Percentiles rank a stretch among this genome's conserved stretches.
Evolutionary conservation across 768 basidiomycete genomes (phyloP).

Genomic region (Russula abietina): DNA sequence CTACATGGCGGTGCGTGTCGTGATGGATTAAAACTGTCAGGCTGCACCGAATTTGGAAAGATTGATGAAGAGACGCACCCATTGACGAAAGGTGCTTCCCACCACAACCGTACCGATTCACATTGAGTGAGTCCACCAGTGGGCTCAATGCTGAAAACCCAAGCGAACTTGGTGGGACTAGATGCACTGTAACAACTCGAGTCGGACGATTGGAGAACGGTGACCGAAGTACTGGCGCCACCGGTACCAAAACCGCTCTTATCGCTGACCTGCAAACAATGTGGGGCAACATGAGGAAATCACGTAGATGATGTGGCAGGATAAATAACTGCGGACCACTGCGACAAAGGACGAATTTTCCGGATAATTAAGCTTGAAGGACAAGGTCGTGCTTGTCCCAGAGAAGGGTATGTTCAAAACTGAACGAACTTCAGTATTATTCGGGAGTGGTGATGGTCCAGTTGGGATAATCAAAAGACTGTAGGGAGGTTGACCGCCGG

Average conservation of each 20-base stretch:
- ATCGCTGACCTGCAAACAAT: conserved; percentile 48
- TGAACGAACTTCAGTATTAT: conserved; percentile 56
- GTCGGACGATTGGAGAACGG: conserved; percentile 47
- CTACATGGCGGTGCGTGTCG: conserved; percentile 31
- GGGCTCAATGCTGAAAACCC: conserved; percentile 57
- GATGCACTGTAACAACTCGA: conserved; percentile 54
- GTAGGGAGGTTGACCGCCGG: conserved; percentile 65
- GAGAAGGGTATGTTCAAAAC: conserved; percentile 53
- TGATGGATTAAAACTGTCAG: conserved; percentile 1
- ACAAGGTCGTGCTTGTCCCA: conserved; percentile 36
- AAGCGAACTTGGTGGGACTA: conserved; percentile 43
- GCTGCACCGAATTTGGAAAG: not conserved
- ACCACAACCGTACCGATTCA: conserved; percentile 55
- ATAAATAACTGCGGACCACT: conserved; percentile 47
- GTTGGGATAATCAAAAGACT: conserved; percentile 59
- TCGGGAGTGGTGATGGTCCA: conserved; percentile 55
- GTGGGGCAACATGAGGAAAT: not conserved
- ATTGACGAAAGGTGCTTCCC: conserved; percentile 46
- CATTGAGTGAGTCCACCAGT: conserved; percentile 64
- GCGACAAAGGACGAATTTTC: conserved; percentile 67
- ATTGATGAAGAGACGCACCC: conserved; percentile 38
- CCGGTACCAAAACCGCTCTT: conserved; percentile 59
- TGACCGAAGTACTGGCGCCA: conserved; percentile 64
- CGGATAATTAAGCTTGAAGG: conserved; percentile 60
- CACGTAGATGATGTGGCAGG: not conserved